Conservation (phyloP, 306 rosid genomes). For the Prunus davidiana region DNA sequence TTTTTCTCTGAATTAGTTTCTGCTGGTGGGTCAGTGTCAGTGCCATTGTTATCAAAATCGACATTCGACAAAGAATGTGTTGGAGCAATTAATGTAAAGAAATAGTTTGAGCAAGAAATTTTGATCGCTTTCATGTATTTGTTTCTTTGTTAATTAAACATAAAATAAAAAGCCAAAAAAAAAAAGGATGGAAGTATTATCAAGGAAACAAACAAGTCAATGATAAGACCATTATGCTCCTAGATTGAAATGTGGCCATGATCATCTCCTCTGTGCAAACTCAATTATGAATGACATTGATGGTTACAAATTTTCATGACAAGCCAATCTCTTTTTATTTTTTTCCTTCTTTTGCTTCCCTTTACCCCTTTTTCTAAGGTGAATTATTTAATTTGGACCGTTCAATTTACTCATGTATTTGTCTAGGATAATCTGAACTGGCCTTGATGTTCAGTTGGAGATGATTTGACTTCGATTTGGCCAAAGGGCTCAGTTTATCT, state of each 20-base stretch:
- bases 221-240: background rate
- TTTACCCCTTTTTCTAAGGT: constrained; percentile 1
- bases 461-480: constrained; percentile 33
- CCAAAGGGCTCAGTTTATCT: constrained; percentile 3
- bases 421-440: constrained; percentile 28
- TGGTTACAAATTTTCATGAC: constrained; percentile 9
- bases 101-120: constrained; percentile 8
- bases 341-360: background rate
- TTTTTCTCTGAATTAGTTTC: background rate
- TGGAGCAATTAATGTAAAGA: constrained; percentile 22
- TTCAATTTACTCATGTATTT: constrained; percentile 26
- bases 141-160: background rate
- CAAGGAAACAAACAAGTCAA: background rate
- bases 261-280: background rate
- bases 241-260: constrained; percentile 7
- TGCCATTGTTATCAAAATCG: constrained; percentile 15
- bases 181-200: background rate
- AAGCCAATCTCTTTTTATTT: background rate
- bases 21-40: constrained; percentile 12
- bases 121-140: background rate
- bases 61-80: constrained; percentile 9
- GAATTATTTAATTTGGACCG: constrained; percentile 1
- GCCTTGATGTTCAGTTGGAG: constrained; percentile 34
- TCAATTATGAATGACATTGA: constrained; percentile 12
- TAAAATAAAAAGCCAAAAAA: background rate